Evolutionary conservation across 75 land plant species (phyloP).

Genomic region (Sequoia sempervirens): DNA sequence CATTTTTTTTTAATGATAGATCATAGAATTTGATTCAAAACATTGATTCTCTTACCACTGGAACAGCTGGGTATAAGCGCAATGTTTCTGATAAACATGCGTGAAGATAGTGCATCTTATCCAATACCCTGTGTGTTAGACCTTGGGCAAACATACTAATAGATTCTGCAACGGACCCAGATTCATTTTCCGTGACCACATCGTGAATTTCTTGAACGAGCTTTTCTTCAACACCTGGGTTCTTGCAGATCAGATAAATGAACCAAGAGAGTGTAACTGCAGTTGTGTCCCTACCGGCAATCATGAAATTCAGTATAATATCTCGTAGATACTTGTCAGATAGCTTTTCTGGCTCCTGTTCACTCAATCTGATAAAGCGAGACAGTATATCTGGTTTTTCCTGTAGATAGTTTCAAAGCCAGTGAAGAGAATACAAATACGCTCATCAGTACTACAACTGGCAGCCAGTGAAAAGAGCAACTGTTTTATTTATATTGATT

Average conservation of each 20-base stretch:
- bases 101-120: constrained; percentile 73
- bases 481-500: not conserved
- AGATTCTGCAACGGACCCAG: not conserved
- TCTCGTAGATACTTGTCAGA: constrained; percentile 50
- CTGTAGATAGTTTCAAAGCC: not conserved
- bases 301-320: constrained; percentile 59
- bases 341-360: constrained; percentile 29
- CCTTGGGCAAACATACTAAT: not conserved
- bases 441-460: not conserved
- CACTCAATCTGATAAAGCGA: constrained; percentile 44
- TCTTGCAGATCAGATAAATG: constrained; percentile 58
- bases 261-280: constrained; percentile 81
- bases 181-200: constrained; percentile 3
- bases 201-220: constrained; percentile 18
- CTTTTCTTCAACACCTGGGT: constrained; percentile 56
- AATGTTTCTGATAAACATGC: constrained; percentile 77
- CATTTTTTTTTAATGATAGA: too few relatives aligned
- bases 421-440: not conserved
- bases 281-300: constrained; percentile 86
- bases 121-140: constrained; percentile 9
- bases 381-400: constrained; percentile 65
- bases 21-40: too few relatives aligned
- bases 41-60: constrained; percentile 35
- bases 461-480: not conserved
- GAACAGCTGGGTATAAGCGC: constrained; percentile 80